Evolutionary conservation across 2,329 filamentous ascomycete genomes (phyloP), one percentile per base, ranked within the genome.

Genomic region (Phaeomoniella chlamydospora): DNA sequence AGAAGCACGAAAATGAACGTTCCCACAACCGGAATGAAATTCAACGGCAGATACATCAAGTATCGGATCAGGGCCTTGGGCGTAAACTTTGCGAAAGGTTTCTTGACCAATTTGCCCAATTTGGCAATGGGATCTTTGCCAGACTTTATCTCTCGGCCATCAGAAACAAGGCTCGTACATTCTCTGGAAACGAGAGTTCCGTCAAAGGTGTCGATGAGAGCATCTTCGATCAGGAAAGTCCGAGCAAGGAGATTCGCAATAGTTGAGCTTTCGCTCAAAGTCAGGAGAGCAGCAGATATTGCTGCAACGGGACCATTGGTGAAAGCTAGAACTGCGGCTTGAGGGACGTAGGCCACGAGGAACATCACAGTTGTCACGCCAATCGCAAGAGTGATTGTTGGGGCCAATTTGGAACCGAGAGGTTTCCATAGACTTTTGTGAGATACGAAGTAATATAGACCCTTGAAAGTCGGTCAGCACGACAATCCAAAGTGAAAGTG

Each of bases 11-110:
- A 96, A 3, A 86, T 62, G 5, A 77, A 62, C 0, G 87, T 94
- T 4, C 88, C 88, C 13, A 94, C 73, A 1, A 94, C 70, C 0
- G 88, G 88, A 36, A 96, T 86, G 53, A 94, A 86, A 62, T 94
- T 96, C 41, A 96, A 68, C 9, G 88, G 87, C 30, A 94, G 66
- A 53, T 92, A 90, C 61, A 94, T 72, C 43, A 93, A 53, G 49
- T 88, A 88, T 30, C 83, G 68, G 29, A 94, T 61, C 31, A 94
- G 57, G 5, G 78, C 75, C 48, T 58, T 57, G 1, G 68, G 63
- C 0, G 63, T 62, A 38, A 68, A 68, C 40, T 66, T 62, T 16
- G 57, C 58, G 39, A 76, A 70, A 0, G 70, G 72, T 45, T 64
- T 69, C 44, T 62, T 65, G 22, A 71, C 51, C 34, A 74, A 48